Evolutionary conservation across 805 yeast genomes (phyloP), one percentile per base, ranked within the genome.

Genomic region (Kazachstania taianensis): DNA sequence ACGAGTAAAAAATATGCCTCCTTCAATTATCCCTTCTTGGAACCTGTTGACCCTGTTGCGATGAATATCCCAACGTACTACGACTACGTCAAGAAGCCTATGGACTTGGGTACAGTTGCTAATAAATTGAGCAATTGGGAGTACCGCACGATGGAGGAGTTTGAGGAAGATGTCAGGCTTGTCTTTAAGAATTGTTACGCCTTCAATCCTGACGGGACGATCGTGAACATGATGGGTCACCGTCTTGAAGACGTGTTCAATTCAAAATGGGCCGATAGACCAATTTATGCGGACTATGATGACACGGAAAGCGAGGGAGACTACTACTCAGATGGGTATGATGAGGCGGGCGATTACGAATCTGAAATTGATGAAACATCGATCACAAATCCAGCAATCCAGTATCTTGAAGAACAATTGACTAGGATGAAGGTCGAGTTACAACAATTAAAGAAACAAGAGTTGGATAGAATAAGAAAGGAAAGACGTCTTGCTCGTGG

Each of bases 191-290:
- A 92, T 62, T 89, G 97, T 63, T 92, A 84, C 57, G 67, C 71
- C 12, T 92, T 89, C 65, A 92, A 92, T 60, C 97, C 98, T 2
- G 94, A 82, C 49, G 94, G 96, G n/a, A 78, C 94, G 5, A 94
- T 94, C 33, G 98, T 92, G 25, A 85, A 87, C 58, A 72, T 75
- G 71, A 81, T 92, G 94, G 98, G 97, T 14, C 94, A 84, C 57
- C 72, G 86, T 48, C 66, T 92, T 38, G 96, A 92, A 60, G 78
- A 78, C 19, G 72, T 82, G 3, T 92, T 89, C 53, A 81, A 85
- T 50, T 78, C 81, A 51, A 79, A 77, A 57, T 89, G 97, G 96
- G 71, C 75, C 17, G 86, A 84, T 46, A 75, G 78, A 57, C 95
- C 96, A 14, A 67, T 76, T 10, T 75, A 81, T 14, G 78, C 78